Base-by-base conservation (phyloP, 768 basidiomycete genomes). In the Suillus subluteus region DNA sequence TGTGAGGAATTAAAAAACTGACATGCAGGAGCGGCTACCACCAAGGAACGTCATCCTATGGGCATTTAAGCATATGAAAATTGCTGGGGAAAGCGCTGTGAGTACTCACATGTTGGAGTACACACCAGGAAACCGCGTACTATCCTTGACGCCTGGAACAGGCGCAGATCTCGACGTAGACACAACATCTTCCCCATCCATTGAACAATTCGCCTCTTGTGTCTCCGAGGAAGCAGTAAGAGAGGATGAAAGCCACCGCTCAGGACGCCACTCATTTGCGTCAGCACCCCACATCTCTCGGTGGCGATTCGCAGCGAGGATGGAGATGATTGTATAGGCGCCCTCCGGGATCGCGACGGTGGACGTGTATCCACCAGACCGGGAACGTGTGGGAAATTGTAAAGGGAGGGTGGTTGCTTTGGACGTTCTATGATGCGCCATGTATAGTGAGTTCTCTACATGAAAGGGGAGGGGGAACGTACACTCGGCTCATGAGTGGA, bases 251-350 rank as follows among this genome's bases (percentile, higher is more conserved):
- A 84, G 73, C 84, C 84, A 86, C 32, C 85, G 73, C 67, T 85
- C 82, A 6, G 84, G 84, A 67, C 82, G 83, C 83, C 83, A 86
- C 64, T 84, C 81, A 38, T 70, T 66, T 1, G 82, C 78, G 65
- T 86, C 84, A 11, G 71, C 69, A 16, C 84, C 85, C 84, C 84
- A 86, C 8, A 85, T 67, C 0, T 71, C 74, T 12, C 74, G 77
- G 68, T 81, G 78, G 23, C 76, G 72, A 66, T 86, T 85, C 35
- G 78, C 71, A 16, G 73, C 73, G 11, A 79, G 50, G 44, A 84
- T 76, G 4, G 79, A 80, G 32, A 82, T 71, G 41, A 78, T 68
- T 16, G 84, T 54, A 21, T 71, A 70, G 2, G 83, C 83, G 62
- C 77, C 73, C 21, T 76, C 79, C 8, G 63, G 63, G 11, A 64